Percentiles rank a stretch among this genome's conserved stretches.
Evolutionary conservation across 371 early-diverging fungal genomes (phyloP).

Genomic region (Coemansia sp.): DNA sequence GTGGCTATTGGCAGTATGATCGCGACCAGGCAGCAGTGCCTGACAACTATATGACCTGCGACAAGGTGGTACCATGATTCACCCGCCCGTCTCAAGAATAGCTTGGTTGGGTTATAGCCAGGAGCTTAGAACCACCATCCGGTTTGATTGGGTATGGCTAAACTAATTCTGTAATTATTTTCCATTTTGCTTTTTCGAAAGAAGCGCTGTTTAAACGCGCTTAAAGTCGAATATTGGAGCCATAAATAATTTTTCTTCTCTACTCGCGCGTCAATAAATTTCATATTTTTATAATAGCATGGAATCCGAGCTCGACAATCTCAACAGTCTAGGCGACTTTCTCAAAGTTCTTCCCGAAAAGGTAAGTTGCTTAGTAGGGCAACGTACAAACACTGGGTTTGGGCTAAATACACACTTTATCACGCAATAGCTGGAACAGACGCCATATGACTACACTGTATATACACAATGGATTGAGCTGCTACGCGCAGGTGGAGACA

Average conservation of each 20-base stretch:
- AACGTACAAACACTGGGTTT: neutral
- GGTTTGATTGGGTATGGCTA: no score
- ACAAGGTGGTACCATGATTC: no score
- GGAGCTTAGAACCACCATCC: no score
- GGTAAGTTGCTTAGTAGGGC: neutral
- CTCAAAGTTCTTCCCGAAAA: slow-evolving; percentile 28
- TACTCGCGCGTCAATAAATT: neutral
- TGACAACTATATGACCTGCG: no score
- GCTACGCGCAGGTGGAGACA: slow-evolving; percentile 28
- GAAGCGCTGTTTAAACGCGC: no score
- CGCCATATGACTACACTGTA: slow-evolving; percentile 32
- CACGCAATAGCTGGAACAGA: slow-evolving; percentile 22
- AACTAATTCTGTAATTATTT: no score
- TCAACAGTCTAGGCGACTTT: slow-evolving; percentile 19
- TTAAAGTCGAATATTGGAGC: neutral
- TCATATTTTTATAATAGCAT: neutral
- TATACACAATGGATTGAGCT: slow-evolving; percentile 37
- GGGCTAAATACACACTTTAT: neutral
- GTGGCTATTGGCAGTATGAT: no score
- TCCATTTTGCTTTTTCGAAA: no score
- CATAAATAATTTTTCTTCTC: neutral
- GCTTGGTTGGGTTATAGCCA: no score
- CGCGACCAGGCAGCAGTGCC: no score
- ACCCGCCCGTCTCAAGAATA: no score
- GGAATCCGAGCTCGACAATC: slow-evolving; percentile 16